Evolutionary conservation across 768 basidiomycete genomes (phyloP).

Genomic region (Pisolithus microcarpus): DNA sequence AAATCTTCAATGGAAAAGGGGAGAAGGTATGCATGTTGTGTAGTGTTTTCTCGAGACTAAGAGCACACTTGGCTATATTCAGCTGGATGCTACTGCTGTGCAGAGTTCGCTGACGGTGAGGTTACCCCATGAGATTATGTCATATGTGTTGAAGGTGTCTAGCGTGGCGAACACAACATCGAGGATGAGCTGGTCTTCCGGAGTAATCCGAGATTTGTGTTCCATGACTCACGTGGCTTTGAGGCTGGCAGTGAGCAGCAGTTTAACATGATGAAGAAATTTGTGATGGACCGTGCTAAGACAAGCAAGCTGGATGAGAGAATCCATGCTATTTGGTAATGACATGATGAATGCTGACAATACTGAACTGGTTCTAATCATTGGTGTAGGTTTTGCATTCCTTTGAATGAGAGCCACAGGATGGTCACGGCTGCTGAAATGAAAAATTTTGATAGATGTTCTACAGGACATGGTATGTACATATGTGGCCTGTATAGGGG

Average conservation of each 20-base stretch:
- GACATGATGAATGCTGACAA: background rate
- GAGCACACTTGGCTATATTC: no score
- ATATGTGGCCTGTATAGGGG: background rate
- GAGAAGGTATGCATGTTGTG: conserved; percentile 8
- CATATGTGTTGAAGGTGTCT: background rate
- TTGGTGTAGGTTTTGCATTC: conserved; percentile 32
- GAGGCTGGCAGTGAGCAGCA: conserved; percentile 28
- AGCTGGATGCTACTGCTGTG: background rate
- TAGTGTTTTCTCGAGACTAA: background rate
- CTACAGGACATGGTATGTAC: conserved; percentile 5
- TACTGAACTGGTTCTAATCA: background rate
- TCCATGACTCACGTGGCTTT: conserved; percentile 38
- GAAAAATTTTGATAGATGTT: conserved; percentile 24
- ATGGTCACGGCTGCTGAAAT: conserved; percentile 23
- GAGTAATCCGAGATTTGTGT: conserved; percentile 29
- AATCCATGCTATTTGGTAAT: conserved; percentile 35
- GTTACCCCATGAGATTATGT: background rate
- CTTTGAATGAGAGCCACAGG: conserved; percentile 17
- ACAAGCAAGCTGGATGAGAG: conserved; percentile 14
- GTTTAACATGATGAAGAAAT: conserved; percentile 22
- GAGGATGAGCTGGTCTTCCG: conserved; percentile 23
- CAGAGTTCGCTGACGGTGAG: background rate
- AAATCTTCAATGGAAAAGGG: no score
- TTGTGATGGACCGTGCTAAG: conserved; percentile 23
- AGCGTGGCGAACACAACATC: conserved; percentile 29